A percentile compares a stretch with the other conserved stretches of the same genome.
Conservation (phyloP, 2,329 filamentous ascomycete genomes). For the Hymenoscyphus repandus region DNA sequence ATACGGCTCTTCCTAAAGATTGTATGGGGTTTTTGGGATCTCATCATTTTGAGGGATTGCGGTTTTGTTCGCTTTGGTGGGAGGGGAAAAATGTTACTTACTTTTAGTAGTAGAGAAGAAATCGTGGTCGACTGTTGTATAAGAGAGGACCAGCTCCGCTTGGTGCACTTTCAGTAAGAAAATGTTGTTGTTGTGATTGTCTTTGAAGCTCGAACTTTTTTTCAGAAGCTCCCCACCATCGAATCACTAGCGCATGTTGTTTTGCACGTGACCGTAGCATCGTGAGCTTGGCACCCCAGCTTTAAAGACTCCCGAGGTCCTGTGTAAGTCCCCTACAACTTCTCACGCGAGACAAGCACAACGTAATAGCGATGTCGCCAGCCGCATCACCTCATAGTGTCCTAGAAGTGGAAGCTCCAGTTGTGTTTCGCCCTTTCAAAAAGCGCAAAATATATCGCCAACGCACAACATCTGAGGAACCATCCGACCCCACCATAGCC, state of each 20-base stretch:
- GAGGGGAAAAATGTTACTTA: too few species aligned
- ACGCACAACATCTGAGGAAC: conserved; percentile 32
- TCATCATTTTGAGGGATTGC: too few species aligned
- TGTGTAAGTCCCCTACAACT: neutral
- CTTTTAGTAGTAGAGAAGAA: too few species aligned
- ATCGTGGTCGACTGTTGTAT: too few species aligned
- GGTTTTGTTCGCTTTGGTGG: too few species aligned
- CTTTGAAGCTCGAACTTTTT: neutral
- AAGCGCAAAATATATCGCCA: conserved; percentile 57
- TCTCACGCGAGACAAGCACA: neutral
- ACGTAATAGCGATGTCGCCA: conserved; percentile 5
- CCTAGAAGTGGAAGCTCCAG: conserved; percentile 7
- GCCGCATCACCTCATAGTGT: neutral
- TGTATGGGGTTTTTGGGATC: too few species aligned
- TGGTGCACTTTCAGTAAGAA: too few species aligned
- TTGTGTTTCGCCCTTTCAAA: conserved; percentile 49
- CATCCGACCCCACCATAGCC: conserved; percentile 6
- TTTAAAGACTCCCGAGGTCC: too few species aligned
- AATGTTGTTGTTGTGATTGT: neutral
- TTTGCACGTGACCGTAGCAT: neutral
- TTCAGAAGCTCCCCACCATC: neutral
- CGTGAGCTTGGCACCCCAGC: too few species aligned
- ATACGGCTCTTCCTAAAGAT: too few species aligned
- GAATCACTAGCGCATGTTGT: neutral
- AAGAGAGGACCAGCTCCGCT: too few species aligned